Percentiles rank a stretch among this genome's conserved stretches.
These are phyloP conservation scores for Alternaria ventricosa DNA, from an alignment of 2,329 filamentous ascomycete genomes.

Conservation along the genomic window DNA sequence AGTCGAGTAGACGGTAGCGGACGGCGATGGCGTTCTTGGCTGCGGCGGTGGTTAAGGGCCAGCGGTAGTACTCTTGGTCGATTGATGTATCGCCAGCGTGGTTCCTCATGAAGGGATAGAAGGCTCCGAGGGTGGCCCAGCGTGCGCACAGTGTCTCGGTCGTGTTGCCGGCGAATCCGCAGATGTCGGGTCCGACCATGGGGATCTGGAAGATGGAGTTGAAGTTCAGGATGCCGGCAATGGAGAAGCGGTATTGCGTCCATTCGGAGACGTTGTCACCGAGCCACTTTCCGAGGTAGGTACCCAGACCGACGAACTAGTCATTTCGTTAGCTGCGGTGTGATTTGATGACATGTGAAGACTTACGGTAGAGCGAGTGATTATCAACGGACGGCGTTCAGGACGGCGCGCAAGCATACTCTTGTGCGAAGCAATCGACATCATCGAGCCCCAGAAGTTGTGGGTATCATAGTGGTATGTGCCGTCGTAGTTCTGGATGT, in stretches of 20 bases:
- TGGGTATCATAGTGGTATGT: slow-evolving; percentile 75
- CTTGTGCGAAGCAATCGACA: slow-evolving; percentile 69
- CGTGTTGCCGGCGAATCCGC: slow-evolving; percentile 73
- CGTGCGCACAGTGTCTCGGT: slow-evolving; percentile 74
- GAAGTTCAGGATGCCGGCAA: slow-evolving; percentile 53
- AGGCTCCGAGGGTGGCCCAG: slow-evolving; percentile 76
- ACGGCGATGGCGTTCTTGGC: slow-evolving; percentile 72
- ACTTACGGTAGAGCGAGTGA: slow-evolving; percentile 70
- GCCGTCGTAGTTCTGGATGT: slow-evolving; percentile 71
- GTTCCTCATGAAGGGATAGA: slow-evolving; percentile 76
- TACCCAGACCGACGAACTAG: slow-evolving; percentile 71
- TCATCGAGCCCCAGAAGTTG: slow-evolving; percentile 77
- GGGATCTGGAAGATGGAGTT: slow-evolving; percentile 54
- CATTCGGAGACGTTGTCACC: slow-evolving; percentile 59
- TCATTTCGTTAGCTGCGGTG: not conserved
- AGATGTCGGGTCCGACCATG: slow-evolving; percentile 67
- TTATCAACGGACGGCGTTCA: slow-evolving; percentile 68
- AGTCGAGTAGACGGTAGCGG: slow-evolving; percentile 75
- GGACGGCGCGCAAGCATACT: slow-evolving; percentile 73
- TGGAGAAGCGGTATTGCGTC: slow-evolving; percentile 52
- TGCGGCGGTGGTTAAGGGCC: slow-evolving; percentile 62
- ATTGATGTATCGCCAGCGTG: slow-evolving; percentile 65
- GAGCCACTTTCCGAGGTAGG: slow-evolving; percentile 64
- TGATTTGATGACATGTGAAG: not conserved
- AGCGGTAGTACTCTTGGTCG: slow-evolving; percentile 67